phyloP scores from a whole-genome alignment of 106 monocot species.

The Allium cepa region DNA sequence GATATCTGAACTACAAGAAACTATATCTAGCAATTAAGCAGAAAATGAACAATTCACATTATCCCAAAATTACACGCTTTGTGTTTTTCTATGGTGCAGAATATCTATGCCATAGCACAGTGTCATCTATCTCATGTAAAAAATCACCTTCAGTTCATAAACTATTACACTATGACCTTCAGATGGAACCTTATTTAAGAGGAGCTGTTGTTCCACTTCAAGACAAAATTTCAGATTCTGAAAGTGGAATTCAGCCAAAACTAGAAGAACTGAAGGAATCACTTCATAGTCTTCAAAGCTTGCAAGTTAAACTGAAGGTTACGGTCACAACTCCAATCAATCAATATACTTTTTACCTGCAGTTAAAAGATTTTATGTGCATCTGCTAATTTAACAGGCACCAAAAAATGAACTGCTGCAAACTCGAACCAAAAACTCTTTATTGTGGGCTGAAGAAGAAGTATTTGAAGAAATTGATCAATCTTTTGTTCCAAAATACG shows the following conservation, averaged over 20 bases:
- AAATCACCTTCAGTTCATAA: too few species aligned
- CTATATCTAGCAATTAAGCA: too few species aligned
- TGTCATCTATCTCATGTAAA: too few species aligned
- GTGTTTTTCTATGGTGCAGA: too few species aligned
- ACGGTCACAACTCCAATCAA: too few species aligned
- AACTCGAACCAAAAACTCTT: constrained; percentile 40
- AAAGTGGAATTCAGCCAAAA: constrained; percentile 22
- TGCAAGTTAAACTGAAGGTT: constrained; percentile 73
- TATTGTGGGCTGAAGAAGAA: constrained; percentile 47
- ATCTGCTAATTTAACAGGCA: constrained; percentile 19
- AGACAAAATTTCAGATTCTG: constrained; percentile 20
- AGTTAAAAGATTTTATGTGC: background rate
- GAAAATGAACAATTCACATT: background rate
- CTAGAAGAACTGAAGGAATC: constrained; percentile 33
- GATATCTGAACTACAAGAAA: too few species aligned
- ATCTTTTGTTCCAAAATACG: constrained; percentile 43
- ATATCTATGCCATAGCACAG: too few species aligned
- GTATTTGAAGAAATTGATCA: constrained; percentile 17
- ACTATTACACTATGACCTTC: constrained; percentile 11
- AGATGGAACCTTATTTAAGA: constrained; percentile 69
- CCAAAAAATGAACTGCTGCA: constrained; percentile 49
- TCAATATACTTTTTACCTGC: too few species aligned
- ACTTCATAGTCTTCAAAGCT: constrained; percentile 32
- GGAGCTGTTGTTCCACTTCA: constrained; percentile 38
- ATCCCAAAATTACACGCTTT: background rate